phyloP scores from a whole-genome alignment of 345 rosid species.

The Linum lewisii region DNA sequence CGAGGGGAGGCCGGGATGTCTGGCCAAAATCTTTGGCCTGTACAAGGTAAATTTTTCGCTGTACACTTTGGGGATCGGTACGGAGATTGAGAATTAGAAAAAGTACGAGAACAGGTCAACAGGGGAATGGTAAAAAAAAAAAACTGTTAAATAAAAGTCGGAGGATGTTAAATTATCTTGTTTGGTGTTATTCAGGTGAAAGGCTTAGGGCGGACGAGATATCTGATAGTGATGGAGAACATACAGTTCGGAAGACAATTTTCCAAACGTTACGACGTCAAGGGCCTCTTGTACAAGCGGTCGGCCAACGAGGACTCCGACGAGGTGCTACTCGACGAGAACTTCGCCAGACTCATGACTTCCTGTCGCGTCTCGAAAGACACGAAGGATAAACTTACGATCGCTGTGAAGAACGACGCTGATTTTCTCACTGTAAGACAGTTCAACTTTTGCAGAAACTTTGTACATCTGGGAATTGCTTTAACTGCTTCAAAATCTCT shows the following conservation, averaged over 20 bases:
- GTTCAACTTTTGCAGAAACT: neutral
- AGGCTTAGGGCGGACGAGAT: conserved; percentile 70
- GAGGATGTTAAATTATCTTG: conserved; percentile 50
- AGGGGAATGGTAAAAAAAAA: neutral
- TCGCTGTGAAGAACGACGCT: conserved; percentile 95
- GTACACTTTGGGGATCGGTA: conserved; percentile 4
- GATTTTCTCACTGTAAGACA: conserved; percentile 74
- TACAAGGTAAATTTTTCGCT: conserved; percentile 94
- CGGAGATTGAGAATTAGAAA: neutral
- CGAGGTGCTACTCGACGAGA: conserved; percentile 86
- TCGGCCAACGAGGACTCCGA: conserved; percentile 44
- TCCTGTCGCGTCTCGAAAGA: conserved; percentile 70
- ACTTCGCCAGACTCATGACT: conserved; percentile 88
- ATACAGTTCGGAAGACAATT: conserved; percentile 59
- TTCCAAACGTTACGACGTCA: conserved; percentile 81
- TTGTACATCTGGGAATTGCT: neutral
- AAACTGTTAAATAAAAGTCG: conserved; percentile 1
- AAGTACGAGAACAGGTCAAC: too few species aligned
- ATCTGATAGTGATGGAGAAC: conserved; percentile 98
- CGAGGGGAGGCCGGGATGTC: conserved; percentile 81
- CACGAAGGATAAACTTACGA: conserved; percentile 56
- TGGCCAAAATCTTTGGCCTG: conserved; percentile 91
- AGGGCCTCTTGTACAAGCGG: conserved; percentile 82
- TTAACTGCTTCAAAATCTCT: too few species aligned
- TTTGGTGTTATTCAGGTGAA: conserved; percentile 63